Evolutionary conservation across 805 yeast species (phyloP).

Genomic region (Candida succiphila): DNA sequence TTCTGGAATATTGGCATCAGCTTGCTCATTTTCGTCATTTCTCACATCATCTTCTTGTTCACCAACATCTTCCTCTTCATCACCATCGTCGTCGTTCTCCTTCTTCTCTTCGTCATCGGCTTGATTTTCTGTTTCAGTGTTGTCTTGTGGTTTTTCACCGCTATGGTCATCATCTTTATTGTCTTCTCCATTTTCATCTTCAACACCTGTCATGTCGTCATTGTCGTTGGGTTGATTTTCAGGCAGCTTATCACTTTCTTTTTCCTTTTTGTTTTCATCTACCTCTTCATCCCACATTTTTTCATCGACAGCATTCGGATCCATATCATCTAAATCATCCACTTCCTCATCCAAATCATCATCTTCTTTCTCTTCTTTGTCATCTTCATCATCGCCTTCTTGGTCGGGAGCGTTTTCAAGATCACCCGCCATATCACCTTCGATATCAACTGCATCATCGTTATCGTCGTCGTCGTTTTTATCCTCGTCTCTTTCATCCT

Average conservation of each 20-base stretch:
- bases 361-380: slow-evolving; percentile 45
- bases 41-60: slow-evolving; percentile 74
- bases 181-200: slow-evolving; percentile 19
- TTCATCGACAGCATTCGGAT: slow-evolving; percentile 92
- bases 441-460: slow-evolving; percentile 87
- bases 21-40: slow-evolving; percentile 56
- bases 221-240: slow-evolving; percentile 41
- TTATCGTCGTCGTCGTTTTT: slow-evolving; percentile 54
- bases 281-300: slow-evolving; percentile 98
- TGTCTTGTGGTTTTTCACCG: slow-evolving; percentile 25
- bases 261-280: slow-evolving; percentile 66
- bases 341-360: slow-evolving; percentile 82
- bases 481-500: slow-evolving; percentile 61
- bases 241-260: slow-evolving; percentile 66
- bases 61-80: slow-evolving; percentile 64
- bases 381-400: slow-evolving; percentile 39
- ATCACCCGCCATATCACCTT: slow-evolving; percentile 96
- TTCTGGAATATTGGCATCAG: slow-evolving; percentile 73
- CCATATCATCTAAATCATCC: slow-evolving; percentile 81
- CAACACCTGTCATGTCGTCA: slow-evolving; percentile 41
- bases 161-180: slow-evolving; percentile 21
- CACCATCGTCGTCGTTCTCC: slow-evolving; percentile 38
- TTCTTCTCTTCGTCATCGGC: slow-evolving; percentile 30
- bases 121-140: slow-evolving; percentile 25
- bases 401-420: slow-evolving; percentile 71